phyloP scores from a whole-genome alignment of 371 early-diverging fungal genomes.

The Entomophthora muscae region DNA sequence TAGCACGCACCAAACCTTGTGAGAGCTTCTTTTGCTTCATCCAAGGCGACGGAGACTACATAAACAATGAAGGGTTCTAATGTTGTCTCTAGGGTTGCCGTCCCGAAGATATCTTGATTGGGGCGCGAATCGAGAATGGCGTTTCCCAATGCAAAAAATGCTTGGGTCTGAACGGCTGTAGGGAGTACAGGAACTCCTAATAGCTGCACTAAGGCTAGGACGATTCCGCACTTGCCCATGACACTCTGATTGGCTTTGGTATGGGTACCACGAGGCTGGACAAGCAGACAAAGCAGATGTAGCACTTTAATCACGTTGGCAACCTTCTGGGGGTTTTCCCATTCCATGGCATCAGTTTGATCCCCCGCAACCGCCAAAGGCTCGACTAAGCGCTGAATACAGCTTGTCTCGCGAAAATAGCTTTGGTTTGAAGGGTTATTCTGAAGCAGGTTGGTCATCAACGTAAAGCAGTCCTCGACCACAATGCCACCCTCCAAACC shows the following conservation, averaged over 20 bases:
- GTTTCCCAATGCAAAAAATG: conserved; percentile 69
- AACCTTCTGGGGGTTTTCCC: conserved; percentile 53
- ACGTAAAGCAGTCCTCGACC: conserved; percentile 85
- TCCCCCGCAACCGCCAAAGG: conserved; percentile 23
- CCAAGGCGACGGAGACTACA: background rate
- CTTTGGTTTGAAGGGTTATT: conserved; percentile 94
- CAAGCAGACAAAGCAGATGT: conserved; percentile 71
- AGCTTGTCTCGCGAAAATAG: conserved; percentile 87
- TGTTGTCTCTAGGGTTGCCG: conserved; percentile 17
- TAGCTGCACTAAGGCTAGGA: conserved; percentile 25
- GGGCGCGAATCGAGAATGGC: conserved; percentile 47
- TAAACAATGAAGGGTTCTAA: conserved; percentile 9
- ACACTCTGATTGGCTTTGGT: conserved; percentile 67
- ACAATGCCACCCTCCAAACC: conserved; percentile 85
- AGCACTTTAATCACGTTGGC: conserved; percentile 66
- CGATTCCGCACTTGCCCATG: conserved; percentile 57
- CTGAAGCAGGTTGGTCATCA: conserved; percentile 75
- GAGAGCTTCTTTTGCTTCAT: background rate
- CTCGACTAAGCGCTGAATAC: conserved; percentile 66
- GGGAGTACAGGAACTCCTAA: conserved; percentile 25
- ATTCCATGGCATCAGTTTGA: conserved; percentile 29
- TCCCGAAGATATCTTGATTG: conserved; percentile 54
- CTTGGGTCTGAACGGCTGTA: conserved; percentile 25
- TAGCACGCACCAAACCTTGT: background rate
- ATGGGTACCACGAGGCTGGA: conserved; percentile 69